phyloP scores from a whole-genome alignment of 2,329 filamentous ascomycete genomes.

The Tolypocladium cylindrosporum region DNA sequence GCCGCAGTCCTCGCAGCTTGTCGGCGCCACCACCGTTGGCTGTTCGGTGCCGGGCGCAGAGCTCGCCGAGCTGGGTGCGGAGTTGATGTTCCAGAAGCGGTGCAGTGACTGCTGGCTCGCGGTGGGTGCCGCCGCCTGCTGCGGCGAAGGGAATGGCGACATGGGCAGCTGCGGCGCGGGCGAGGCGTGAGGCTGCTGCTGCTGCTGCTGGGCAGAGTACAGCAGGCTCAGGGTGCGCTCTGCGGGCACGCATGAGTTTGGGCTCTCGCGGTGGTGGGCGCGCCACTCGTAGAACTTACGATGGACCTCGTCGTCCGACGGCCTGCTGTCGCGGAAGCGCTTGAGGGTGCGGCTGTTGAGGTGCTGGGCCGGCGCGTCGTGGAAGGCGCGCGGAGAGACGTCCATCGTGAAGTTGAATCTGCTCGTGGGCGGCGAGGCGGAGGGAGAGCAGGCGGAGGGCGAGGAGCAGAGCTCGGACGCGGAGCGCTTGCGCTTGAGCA shows the following conservation, averaged over 20 bases:
- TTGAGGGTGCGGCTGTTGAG: slow-evolving; percentile 50
- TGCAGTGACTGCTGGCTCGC: slow-evolving; percentile 34
- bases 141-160: background rate
- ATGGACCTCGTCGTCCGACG: slow-evolving; percentile 44
- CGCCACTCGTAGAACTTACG: slow-evolving; percentile 30
- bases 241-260: slow-evolving; percentile 17
- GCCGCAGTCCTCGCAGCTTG: slow-evolving; percentile 46
- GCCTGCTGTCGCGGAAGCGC: slow-evolving; percentile 48
- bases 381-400: slow-evolving; percentile 16
- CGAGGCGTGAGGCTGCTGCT: slow-evolving; percentile 4
- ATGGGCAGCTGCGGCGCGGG: background rate
- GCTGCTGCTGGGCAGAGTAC: slow-evolving; percentile 46
- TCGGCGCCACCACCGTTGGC: slow-evolving; percentile 10
- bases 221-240: slow-evolving; percentile 49
- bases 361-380: slow-evolving; percentile 24
- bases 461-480: slow-evolving; percentile 44
- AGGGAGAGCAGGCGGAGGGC: slow-evolving; percentile 26
- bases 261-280: slow-evolving; percentile 5
- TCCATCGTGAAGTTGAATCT: slow-evolving; percentile 19
- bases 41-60: slow-evolving; percentile 11
- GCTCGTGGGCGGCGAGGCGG: slow-evolving; percentile 26
- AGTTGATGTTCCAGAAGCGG: slow-evolving; percentile 49
- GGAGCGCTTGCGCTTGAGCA: slow-evolving; percentile 55
- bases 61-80: slow-evolving; percentile 18
- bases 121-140: slow-evolving; percentile 1